These are phyloP conservation scores for Berberis vulgaris DNA, from an alignment of 164 flowering plant species.

Conservation along the genomic window DNA sequence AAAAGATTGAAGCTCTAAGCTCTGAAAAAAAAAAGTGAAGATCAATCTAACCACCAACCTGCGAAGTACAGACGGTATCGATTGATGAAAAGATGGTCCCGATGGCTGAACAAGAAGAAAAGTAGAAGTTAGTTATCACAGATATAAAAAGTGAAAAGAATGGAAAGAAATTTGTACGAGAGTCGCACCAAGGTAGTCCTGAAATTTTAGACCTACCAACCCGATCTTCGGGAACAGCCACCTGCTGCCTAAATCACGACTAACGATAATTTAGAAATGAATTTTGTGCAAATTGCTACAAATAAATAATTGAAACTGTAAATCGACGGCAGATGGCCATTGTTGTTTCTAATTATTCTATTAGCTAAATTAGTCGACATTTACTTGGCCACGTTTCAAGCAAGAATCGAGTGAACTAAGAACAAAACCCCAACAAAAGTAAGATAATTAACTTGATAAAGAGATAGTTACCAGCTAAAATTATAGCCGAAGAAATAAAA, in stretches of 20 bases:
- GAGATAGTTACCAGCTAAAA: conserved; percentile 16
- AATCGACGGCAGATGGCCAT: no score
- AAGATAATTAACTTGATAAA: neutral
- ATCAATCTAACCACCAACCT: conserved; percentile 24
- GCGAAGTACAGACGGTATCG: conserved; percentile 58
- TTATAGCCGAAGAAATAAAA: conserved; percentile 44
- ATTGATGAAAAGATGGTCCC: conserved; percentile 63
- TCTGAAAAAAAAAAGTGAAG: no score
- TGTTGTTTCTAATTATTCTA: no score
- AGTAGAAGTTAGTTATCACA: neutral
- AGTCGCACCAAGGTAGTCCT: conserved; percentile 47
- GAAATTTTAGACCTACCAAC: conserved; percentile 21
- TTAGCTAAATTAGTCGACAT: no score
- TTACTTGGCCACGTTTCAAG: no score
- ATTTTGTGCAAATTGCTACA: neutral
- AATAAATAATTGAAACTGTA: no score
- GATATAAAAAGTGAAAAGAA: neutral
- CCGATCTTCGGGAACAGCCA: conserved; percentile 42
- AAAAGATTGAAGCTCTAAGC: no score
- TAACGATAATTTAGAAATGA: neutral
- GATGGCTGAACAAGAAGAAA: conserved; percentile 26
- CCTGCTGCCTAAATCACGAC: neutral
- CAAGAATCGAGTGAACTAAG: no score
- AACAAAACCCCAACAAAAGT: neutral
- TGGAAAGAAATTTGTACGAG: neutral